A percentile compares a stretch with the other conserved stretches of the same genome.
Conservation (phyloP, 257 asterid genomes). For the Forsythia suspensa region DNA sequence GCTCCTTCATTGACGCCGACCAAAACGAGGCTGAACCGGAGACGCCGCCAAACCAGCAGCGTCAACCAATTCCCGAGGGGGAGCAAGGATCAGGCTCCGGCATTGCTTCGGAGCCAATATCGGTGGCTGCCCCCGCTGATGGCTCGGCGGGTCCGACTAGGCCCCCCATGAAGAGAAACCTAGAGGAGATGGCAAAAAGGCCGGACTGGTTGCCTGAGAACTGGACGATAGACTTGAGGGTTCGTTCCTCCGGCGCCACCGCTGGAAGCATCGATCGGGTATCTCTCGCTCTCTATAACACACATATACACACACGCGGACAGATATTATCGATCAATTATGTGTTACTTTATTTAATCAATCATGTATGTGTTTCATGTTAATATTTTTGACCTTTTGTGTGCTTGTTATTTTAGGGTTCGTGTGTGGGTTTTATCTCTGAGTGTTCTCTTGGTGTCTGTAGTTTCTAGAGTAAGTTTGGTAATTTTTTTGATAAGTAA, state of each 20-base stretch:
- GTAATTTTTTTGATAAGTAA: background rate
- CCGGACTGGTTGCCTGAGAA: background rate
- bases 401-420: background rate
- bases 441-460: background rate
- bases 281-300: background rate
- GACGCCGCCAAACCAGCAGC: background rate
- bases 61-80: background rate
- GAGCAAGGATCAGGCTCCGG: background rate
- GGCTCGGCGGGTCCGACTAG: background rate
- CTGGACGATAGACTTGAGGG: background rate
- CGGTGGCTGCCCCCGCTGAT: conserved; percentile 8
- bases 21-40: background rate
- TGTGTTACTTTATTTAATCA: background rate
- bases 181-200: background rate
- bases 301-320: background rate
- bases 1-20: conserved; percentile 5
- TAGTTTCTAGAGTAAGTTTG: background rate
- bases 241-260: background rate
- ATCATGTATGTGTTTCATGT: background rate
- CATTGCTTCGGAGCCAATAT: conserved; percentile 15
- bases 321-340: background rate
- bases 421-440: background rate
- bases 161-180: background rate
- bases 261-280: background rate
- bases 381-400: background rate